phyloP scores from a whole-genome alignment of 352 stramenopile species.

The Albugo candida region DNA sequence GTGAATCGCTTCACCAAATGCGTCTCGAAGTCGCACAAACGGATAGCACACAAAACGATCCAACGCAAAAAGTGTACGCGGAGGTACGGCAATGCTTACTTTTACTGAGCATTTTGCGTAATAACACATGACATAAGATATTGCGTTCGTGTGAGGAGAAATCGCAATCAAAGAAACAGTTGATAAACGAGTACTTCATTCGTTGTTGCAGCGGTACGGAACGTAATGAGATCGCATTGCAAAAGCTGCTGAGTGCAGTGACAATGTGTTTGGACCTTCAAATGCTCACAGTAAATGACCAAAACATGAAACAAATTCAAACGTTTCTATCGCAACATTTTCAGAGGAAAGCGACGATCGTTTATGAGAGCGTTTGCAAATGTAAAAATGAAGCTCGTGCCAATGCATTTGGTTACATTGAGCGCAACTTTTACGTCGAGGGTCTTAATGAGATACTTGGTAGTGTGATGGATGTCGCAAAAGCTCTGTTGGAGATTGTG shows the following conservation, averaged over 20 bases:
- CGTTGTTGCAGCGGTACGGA: conserved; percentile 15
- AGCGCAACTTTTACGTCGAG: conserved; percentile 64
- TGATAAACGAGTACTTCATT: conserved; percentile 23
- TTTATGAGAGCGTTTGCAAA: conserved; percentile 25
- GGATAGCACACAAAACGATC: neutral
- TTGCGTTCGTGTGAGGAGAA: conserved; percentile 52
- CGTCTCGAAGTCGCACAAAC: neutral
- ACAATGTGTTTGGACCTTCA: conserved; percentile 27
- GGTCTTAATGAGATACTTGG: conserved; percentile 47
- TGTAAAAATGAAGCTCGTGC: conserved; percentile 33
- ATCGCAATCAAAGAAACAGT: conserved; percentile 18
- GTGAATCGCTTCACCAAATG: neutral
- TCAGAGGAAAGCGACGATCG: conserved; percentile 22
- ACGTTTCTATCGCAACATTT: conserved; percentile 32
- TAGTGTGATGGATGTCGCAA: conserved; percentile 55
- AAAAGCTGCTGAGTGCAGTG: conserved; percentile 26
- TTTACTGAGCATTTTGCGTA: neutral
- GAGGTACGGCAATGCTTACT: neutral
- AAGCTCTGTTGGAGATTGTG: conserved; percentile 48
- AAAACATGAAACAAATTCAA: conserved; percentile 13
- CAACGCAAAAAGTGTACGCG: neutral
- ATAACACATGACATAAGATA: conserved; percentile 17
- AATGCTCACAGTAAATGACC: conserved; percentile 9
- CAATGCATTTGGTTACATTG: conserved; percentile 71
- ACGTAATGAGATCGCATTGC: conserved; percentile 14